Base-by-base conservation (phyloP, 2,329 filamentous ascomycete genomes). In the Paecilomyces dactylethromorphus region DNA sequence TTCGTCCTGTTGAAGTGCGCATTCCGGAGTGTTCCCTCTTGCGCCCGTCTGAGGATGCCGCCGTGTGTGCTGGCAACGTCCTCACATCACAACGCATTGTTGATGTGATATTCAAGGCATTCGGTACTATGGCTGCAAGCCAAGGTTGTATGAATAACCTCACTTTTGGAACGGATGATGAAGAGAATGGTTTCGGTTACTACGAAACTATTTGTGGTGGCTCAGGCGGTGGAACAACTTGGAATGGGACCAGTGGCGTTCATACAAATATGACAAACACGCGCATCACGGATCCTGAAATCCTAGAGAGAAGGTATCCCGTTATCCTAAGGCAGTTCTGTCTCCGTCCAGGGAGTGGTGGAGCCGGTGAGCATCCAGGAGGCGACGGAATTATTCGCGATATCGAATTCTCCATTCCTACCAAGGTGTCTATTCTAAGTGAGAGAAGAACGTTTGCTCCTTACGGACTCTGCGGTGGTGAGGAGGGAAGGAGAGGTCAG, bases 221-320 rank as follows among this genome's bases (percentile, higher is more conserved):
- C 1, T 85, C 82, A 39, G 89, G 88, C 49, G 89, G 88, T 0
- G 89, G 89, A 0, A 82, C 85, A 0, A 80, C 80, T 13, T 92
- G 89, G 89, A 80, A 87, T 61, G 88, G 88, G 29, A 87, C 87
- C 12, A 84, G 79, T 63, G 88, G 88, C 26, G 88, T 91, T 35
- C 88, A 92, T 69, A 87, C 84, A 6, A 88, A 91, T 75, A 91
- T 91, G 87, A 92, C 89, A 5, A 92, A 92, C 72, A 92, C 88
- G 1, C 82, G 88, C 21, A 91, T 91, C 69, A 91, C 89, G 0
- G 89, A 92, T 70, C 81, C 86, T 0, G 89, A 92, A 70, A 83
- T 91, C 12, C 90, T 92, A 64, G 89, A 92, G 75, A 79, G 87
- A 24, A 77, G 88, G 4, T 91, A 91, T 67, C 88, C 88, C 0